Evolutionary conservation across 2,329 filamentous ascomycete genomes (phyloP).

Genomic region (Aurifilum marmelostoma): DNA sequence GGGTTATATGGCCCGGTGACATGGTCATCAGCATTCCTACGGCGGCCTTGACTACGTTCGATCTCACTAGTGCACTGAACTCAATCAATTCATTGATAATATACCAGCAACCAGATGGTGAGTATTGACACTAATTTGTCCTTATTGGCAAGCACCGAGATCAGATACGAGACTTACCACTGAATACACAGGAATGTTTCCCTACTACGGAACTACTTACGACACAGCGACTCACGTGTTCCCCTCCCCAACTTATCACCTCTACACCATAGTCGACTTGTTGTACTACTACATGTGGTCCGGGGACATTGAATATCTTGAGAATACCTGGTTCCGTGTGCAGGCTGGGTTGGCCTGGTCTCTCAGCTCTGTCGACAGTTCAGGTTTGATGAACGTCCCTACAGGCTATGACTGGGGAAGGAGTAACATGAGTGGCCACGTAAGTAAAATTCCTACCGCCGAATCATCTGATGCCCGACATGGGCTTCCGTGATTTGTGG

Average conservation of each 20-base stretch:
- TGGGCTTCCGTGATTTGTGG: background rate
- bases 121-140: background rate
- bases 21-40: slow-evolving; percentile 9
- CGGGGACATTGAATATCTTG: slow-evolving; percentile 52
- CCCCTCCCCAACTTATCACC: slow-evolving; percentile 57
- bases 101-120: slow-evolving; percentile 3
- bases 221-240: slow-evolving; percentile 25
- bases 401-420: slow-evolving; percentile 54
- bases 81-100: slow-evolving; percentile 9
- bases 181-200: slow-evolving; percentile 37
- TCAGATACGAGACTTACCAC: background rate
- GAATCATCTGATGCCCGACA: background rate
- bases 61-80: slow-evolving; percentile 2
- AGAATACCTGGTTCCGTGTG: slow-evolving; percentile 52
- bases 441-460: background rate
- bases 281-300: slow-evolving; percentile 62
- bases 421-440: slow-evolving; percentile 52
- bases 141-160: background rate
- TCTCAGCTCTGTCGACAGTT: slow-evolving; percentile 38
- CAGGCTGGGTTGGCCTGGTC: slow-evolving; percentile 47
- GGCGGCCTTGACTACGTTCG: background rate
- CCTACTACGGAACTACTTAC: slow-evolving; percentile 53
- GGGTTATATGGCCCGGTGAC: slow-evolving; percentile 43
- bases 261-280: slow-evolving; percentile 60
- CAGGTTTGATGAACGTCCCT: slow-evolving; percentile 52